Percentiles rank a stretch among this genome's conserved stretches.
Evolutionary conservation across 139 green algal species (phyloP).

Genomic region (Coccomyxa sp.): DNA sequence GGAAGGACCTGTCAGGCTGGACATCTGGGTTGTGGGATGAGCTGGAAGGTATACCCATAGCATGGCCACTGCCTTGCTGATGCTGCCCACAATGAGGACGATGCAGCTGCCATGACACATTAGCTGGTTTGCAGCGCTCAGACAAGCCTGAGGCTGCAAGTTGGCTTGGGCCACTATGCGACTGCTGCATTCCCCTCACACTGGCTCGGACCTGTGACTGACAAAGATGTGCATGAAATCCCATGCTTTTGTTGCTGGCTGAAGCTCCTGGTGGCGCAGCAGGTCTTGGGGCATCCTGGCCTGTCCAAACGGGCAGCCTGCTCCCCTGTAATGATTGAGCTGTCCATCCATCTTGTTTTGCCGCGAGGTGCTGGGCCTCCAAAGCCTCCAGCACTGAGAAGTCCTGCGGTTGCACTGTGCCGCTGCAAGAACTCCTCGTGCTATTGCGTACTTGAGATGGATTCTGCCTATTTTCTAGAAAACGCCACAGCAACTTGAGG

Average conservation of each 20-base stretch:
- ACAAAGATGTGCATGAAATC: no score
- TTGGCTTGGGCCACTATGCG: no score
- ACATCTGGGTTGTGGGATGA: not conserved
- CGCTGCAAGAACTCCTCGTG: not conserved
- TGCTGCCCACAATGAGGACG: not conserved
- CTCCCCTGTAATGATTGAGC: not conserved
- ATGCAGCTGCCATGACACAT: no score
- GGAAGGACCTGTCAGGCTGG: not conserved
- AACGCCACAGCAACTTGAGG: not conserved
- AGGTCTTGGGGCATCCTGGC: no score
- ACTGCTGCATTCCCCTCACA: no score
- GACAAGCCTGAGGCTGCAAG: no score
- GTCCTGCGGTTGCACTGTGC: constrained; percentile 11
- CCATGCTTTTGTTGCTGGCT: no score
- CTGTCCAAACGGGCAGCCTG: not conserved
- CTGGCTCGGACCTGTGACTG: no score
- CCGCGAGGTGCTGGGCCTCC: constrained; percentile 3
- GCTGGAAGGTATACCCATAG: not conserved
- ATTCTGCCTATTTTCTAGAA: not conserved
- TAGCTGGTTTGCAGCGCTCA: no score
- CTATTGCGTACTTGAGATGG: not conserved
- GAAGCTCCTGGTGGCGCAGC: no score
- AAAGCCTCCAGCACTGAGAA: constrained; percentile 20
- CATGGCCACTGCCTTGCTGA: not conserved
- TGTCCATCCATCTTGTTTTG: not conserved